phyloP scores from a whole-genome alignment of 78 protist species.

The Dictyostelium brefeldianum region DNA sequence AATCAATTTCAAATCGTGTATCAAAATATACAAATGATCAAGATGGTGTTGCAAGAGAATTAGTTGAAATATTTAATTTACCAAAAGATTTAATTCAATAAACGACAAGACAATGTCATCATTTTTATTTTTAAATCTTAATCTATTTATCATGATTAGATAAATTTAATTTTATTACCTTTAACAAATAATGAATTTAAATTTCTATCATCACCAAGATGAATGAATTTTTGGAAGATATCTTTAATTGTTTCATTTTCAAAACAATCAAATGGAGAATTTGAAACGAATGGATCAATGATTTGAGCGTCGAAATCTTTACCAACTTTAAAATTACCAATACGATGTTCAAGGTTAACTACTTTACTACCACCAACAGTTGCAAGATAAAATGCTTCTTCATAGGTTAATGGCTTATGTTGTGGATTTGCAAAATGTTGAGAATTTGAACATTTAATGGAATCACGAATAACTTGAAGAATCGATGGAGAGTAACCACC shows the following conservation, averaged over 20 bases:
- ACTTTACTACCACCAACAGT: constrained; percentile 93
- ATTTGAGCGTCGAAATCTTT: constrained; percentile 94
- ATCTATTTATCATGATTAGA: too few species aligned
- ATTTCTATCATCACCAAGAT: constrained; percentile 94
- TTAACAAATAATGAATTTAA: constrained; percentile 81
- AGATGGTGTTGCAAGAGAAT: constrained; percentile 81
- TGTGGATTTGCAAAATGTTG: not conserved
- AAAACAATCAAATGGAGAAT: constrained; percentile 87
- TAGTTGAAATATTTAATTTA: constrained; percentile 54
- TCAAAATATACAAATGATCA: constrained; percentile 50
- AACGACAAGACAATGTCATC: not conserved
- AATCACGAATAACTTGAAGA: constrained; percentile 85
- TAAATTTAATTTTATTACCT: constrained; percentile 74
- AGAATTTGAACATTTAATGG: constrained; percentile 86
- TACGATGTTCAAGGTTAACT: constrained; percentile 59
- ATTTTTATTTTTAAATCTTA: not conserved
- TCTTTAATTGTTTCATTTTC: constrained; percentile 57
- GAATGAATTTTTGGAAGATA: constrained; percentile 86
- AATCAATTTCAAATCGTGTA: not conserved
- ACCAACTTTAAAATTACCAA: constrained; percentile 86
- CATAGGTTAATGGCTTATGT: constrained; percentile 33
- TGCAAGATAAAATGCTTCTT: constrained; percentile 85
- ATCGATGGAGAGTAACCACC: constrained; percentile 91
- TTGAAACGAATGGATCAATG: constrained; percentile 77
- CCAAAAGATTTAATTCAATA: constrained; percentile 62